Evolutionary conservation across 2,329 filamentous ascomycete species (phyloP).

Genomic region (Monosporascus cannonballus): DNA sequence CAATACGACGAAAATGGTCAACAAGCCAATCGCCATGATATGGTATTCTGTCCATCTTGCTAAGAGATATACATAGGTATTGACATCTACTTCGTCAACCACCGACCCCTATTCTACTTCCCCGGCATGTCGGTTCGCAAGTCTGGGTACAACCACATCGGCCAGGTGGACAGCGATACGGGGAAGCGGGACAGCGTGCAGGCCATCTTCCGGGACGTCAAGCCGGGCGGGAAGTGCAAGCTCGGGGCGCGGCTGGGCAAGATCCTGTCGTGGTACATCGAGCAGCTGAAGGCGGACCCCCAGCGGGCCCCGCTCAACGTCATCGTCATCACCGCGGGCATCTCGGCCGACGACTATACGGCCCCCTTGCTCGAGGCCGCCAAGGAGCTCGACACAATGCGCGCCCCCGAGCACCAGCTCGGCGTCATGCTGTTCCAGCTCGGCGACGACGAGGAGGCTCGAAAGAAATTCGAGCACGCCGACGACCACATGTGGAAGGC

Average conservation of each 20-base stretch:
- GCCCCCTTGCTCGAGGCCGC: slow-evolving; percentile 11
- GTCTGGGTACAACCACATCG: slow-evolving; percentile 21
- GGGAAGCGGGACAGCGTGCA: slow-evolving; percentile 19
- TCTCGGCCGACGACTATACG: slow-evolving; percentile 15
- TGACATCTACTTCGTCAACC: slow-evolving; percentile 18
- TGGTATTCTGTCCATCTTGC: too few species aligned
- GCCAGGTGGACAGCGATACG: slow-evolving; percentile 16
- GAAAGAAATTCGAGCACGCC: slow-evolving; percentile 15
- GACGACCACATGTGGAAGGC: slow-evolving; percentile 17
- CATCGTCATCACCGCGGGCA: slow-evolving; percentile 22
- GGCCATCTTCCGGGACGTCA: slow-evolving; percentile 16
- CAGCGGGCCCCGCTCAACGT: slow-evolving; percentile 21
- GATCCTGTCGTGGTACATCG: slow-evolving; percentile 22
- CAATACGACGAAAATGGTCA: slow-evolving; percentile 16
- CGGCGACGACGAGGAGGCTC: slow-evolving; percentile 18
- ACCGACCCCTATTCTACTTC: slow-evolving; percentile 16
- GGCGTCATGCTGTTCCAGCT: slow-evolving; percentile 21
- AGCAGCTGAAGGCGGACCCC: slow-evolving; percentile 20
- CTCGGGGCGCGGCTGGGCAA: slow-evolving; percentile 20
- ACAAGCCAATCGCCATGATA: too few species aligned
- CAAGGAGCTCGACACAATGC: slow-evolving; percentile 12
- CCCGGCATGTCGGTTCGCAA: slow-evolving; percentile 18
- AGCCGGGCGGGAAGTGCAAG: slow-evolving; percentile 21
- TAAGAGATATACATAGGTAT: slow-evolving; percentile 3
- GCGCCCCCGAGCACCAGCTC: slow-evolving; percentile 34